These are phyloP conservation scores for Penicillium corylophilum DNA, from an alignment of 2,329 filamentous ascomycete genomes.

Conservation along the genomic window DNA sequence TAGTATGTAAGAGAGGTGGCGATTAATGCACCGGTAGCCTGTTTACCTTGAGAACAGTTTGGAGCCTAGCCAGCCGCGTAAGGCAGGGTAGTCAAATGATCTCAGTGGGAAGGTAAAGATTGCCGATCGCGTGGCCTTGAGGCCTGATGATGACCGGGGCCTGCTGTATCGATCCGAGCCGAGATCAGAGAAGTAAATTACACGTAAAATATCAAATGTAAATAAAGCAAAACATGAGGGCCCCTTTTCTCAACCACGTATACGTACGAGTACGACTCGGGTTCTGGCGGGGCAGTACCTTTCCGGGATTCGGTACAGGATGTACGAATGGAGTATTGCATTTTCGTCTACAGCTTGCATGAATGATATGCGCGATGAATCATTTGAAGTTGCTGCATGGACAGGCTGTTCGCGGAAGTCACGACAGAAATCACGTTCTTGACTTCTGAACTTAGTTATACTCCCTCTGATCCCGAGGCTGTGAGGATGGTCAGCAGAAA, in stretches of 20 bases:
- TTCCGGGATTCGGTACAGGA: neutral
- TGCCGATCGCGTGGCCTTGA: neutral
- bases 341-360: neutral
- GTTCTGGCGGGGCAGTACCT: neutral
- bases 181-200: neutral
- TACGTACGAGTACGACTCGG: neutral
- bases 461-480: neutral
- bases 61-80: neutral
- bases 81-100: neutral
- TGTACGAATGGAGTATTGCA: neutral
- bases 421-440: neutral
- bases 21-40: neutral
- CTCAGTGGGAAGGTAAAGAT: neutral
- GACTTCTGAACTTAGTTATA: neutral
- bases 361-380: neutral
- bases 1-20: neutral
- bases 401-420: neutral
- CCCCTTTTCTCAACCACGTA: neutral
- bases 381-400: neutral
- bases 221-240: neutral
- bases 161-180: neutral
- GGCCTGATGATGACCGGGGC: neutral
- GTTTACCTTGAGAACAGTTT: neutral
- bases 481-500: neutral
- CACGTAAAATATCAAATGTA: neutral